phyloP scores from a whole-genome alignment of 2,329 filamentous ascomycete genomes.

The Colletotrichum lupini region DNA sequence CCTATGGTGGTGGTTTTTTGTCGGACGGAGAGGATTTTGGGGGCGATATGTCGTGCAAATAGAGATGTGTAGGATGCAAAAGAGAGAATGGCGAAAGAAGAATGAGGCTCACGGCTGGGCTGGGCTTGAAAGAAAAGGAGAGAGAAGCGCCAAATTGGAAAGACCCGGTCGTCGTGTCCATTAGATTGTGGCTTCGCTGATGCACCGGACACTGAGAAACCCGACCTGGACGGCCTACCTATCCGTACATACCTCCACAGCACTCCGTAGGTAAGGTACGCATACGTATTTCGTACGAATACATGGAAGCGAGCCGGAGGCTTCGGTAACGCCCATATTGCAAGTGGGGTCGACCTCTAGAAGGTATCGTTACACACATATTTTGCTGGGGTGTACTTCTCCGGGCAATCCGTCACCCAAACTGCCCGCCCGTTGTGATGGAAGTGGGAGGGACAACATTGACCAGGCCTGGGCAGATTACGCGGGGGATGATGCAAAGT shows the following conservation, averaged over 20 bases:
- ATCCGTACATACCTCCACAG: too few species aligned
- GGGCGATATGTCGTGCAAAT: neutral
- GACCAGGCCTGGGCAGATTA: neutral
- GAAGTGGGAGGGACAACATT: neutral
- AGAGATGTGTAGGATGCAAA: neutral
- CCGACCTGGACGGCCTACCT: neutral
- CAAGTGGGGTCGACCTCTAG: neutral
- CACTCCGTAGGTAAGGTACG: too few species aligned
- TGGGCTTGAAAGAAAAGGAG: slow-evolving; percentile 14
- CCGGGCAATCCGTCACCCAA: neutral
- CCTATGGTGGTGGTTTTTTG: neutral
- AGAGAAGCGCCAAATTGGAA: neutral
- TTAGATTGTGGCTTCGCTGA: slow-evolving; percentile 12
- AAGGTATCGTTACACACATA: neutral
- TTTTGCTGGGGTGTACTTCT: neutral
- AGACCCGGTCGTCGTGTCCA: neutral
- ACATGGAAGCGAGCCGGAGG: slow-evolving; percentile 11
- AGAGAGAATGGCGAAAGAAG: neutral
- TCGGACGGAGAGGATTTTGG: neutral
- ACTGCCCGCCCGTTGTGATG: neutral
- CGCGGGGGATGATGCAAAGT: neutral
- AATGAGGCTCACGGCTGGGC: neutral
- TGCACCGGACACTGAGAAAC: neutral
- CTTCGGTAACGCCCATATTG: slow-evolving; percentile 32
- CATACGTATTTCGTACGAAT: neutral